phyloP scores from a whole-genome alignment of 306 rosid genomes.

The Albizia julibrissin region DNA sequence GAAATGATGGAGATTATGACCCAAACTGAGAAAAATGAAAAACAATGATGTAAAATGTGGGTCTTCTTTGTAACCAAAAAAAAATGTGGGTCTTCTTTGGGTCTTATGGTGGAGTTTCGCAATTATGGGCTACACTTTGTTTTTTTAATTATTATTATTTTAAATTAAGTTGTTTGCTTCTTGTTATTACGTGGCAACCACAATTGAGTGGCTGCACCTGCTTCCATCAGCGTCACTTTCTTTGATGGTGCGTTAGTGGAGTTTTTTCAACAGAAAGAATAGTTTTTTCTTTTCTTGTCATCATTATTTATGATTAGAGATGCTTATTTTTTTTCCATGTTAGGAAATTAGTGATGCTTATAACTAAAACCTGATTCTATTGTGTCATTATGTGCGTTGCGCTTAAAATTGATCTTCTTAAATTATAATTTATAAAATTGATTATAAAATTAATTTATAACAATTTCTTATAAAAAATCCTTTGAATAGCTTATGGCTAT shows the following conservation, averaged over 20 bases:
- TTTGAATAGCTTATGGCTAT: too few relatives aligned
- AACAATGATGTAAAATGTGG: background rate
- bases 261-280: background rate
- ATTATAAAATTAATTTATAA: too few relatives aligned
- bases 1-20: conserved; percentile 6
- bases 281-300: background rate
- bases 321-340: background rate
- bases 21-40: background rate
- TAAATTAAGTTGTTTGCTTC: background rate
- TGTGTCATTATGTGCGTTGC: too few relatives aligned
- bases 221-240: background rate
- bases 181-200: background rate
- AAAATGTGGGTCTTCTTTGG: background rate
- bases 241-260: background rate
- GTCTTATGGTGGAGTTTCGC: background rate
- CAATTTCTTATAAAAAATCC: too few relatives aligned
- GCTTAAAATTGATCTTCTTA: too few relatives aligned
- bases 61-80: background rate
- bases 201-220: background rate
- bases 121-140: background rate
- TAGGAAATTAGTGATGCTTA: background rate
- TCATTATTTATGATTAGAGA: background rate
- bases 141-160: background rate
- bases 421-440: too few relatives aligned
- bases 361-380: too few relatives aligned